Percentiles rank a stretch among this genome's conserved stretches.
phyloP scores from a whole-genome alignment of 257 asterid genomes.

The Solanum clarkiae region DNA sequence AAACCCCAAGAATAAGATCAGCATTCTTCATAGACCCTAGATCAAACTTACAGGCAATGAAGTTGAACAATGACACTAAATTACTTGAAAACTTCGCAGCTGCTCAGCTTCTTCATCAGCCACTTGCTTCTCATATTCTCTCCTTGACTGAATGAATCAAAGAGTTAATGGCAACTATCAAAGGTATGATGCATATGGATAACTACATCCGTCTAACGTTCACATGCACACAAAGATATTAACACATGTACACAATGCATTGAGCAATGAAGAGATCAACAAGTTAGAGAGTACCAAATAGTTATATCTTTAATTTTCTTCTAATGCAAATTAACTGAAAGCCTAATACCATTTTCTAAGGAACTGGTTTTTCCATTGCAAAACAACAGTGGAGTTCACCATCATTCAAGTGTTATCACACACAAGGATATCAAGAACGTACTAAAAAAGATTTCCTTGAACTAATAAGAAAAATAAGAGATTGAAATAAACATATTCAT shows the following conservation, averaged over 20 bases:
- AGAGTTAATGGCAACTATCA: slow-evolving; percentile 4
- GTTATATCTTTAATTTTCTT: background rate
- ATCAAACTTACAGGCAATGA: background rate
- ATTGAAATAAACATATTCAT: background rate
- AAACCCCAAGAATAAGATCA: background rate
- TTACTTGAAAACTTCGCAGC: slow-evolving; percentile 76
- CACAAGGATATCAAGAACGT: background rate
- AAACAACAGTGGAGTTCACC: background rate
- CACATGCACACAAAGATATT: background rate
- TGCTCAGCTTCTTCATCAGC: slow-evolving; percentile 76
- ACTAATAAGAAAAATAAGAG: background rate
- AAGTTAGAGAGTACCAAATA: background rate
- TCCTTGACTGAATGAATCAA: slow-evolving; percentile 48
- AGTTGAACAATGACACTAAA: background rate
- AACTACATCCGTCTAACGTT: background rate
- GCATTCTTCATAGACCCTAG: background rate
- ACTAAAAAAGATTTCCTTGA: background rate
- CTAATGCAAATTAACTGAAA: background rate
- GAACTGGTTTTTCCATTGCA: background rate
- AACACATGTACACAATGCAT: background rate
- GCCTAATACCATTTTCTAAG: background rate
- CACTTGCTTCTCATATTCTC: slow-evolving; percentile 62
- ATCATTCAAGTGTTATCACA: background rate
- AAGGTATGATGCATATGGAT: background rate
- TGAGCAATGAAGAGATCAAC: background rate